phyloP scores from a whole-genome alignment of 1,284 basidiomycete genomes.

The Pyrrhoderma noxium region DNA sequence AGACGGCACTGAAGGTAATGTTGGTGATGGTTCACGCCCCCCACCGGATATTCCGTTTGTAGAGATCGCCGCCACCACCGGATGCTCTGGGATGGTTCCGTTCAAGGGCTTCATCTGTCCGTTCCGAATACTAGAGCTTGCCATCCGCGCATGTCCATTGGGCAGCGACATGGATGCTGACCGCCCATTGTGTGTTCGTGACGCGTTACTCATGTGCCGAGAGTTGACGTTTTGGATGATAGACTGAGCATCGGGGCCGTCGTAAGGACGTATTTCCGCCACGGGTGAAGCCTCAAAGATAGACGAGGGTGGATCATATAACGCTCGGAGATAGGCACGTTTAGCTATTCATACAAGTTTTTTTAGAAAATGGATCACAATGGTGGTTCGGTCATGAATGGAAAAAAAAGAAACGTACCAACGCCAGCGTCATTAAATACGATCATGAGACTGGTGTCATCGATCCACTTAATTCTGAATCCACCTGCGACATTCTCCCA shows the following conservation, averaged over 20 bases:
- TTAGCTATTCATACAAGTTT: slow-evolving; percentile 61
- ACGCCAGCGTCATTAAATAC: slow-evolving; percentile 85
- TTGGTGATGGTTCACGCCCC: slow-evolving; percentile 66
- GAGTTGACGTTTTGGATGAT: slow-evolving; percentile 87
- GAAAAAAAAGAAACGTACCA: slow-evolving; percentile 46
- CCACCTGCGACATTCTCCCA: slow-evolving; percentile 86
- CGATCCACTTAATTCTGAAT: slow-evolving; percentile 98
- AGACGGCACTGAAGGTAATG: slow-evolving; percentile 68
- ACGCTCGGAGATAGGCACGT: slow-evolving; percentile 85
- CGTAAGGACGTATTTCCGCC: slow-evolving; percentile 76
- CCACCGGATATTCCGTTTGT: slow-evolving; percentile 22
- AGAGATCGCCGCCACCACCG: slow-evolving; percentile 23
- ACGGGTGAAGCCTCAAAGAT: slow-evolving; percentile 56
- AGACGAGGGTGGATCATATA: slow-evolving; percentile 70
- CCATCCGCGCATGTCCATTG: slow-evolving; percentile 28
- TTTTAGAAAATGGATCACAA: too few species aligned
- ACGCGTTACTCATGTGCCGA: slow-evolving; percentile 53
- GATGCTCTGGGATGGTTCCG: slow-evolving; percentile 46
- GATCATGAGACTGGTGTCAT: slow-evolving; percentile 92
- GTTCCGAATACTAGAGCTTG: slow-evolving; percentile 32
- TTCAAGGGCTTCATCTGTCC: slow-evolving; percentile 28
- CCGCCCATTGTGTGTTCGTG: slow-evolving; percentile 62
- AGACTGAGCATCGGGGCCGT: slow-evolving; percentile 84
- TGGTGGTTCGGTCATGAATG: too few species aligned
- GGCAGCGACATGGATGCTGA: slow-evolving; percentile 51